Evolutionary conservation across 2,329 filamentous ascomycete species (phyloP).

Genomic region (Davidsoniella eucalypti): DNA sequence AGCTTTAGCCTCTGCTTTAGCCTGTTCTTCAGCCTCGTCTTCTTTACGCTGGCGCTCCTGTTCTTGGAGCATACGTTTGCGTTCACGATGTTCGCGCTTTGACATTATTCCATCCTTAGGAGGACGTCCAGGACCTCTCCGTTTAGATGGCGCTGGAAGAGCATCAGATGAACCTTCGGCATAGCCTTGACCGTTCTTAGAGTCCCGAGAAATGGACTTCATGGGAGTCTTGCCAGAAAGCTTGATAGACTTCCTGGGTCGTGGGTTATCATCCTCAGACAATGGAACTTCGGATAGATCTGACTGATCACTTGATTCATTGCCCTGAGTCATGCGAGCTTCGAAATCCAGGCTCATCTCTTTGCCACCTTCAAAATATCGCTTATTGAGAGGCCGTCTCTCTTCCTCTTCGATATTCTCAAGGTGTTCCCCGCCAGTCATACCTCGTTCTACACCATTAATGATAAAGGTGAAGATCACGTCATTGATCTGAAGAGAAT

Average conservation of each 20-base stretch:
- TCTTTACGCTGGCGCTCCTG: constrained; percentile 20
- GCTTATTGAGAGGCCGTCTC: constrained; percentile 25
- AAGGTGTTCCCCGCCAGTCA: constrained; percentile 30
- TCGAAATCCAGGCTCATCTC: constrained; percentile 63
- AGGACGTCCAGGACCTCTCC: constrained; percentile 62
- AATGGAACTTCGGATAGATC: constrained; percentile 15
- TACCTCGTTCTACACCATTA: constrained; percentile 42
- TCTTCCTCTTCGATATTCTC: constrained; percentile 37
- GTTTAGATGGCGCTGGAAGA: constrained; percentile 21
- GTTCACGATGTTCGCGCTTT: constrained; percentile 51
- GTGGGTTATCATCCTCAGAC: constrained; percentile 10
- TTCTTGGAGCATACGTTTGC: constrained; percentile 35
- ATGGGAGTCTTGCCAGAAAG: constrained; percentile 6
- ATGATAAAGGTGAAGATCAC: constrained; percentile 53
- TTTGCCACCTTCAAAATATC: constrained; percentile 41
- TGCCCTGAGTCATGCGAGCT: constrained; percentile 38
- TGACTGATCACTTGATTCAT: constrained; percentile 39
- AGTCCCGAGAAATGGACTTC: neutral
- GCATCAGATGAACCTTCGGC: neutral
- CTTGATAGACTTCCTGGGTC: neutral
- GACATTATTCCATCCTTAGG: constrained; percentile 76
- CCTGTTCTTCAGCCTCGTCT: neutral
- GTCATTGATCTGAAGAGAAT: constrained; percentile 54
- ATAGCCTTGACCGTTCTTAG: neutral
- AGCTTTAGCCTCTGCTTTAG: neutral